Conservation (phyloP, 805 yeast genomes). For the Wickerhamomyces xylosicus region DNA sequence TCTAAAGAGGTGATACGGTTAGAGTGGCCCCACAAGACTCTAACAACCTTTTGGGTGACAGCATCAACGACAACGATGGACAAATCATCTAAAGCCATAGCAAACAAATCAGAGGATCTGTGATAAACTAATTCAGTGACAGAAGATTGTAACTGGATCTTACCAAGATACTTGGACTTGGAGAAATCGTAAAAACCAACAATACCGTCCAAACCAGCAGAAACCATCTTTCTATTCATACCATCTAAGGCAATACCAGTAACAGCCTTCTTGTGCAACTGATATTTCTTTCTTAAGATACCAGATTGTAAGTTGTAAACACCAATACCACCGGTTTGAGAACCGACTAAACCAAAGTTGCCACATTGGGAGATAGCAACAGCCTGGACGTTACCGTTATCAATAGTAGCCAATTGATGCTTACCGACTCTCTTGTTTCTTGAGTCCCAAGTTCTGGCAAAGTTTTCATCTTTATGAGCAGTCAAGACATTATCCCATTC, state of each 20-base stretch:
- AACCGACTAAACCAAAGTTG: slow-evolving; percentile 88
- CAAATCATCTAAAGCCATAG: slow-evolving; percentile 78
- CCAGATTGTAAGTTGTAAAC: slow-evolving; percentile 92
- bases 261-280: slow-evolving; percentile 65
- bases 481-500: slow-evolving; percentile 93
- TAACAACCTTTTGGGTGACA: slow-evolving; percentile 69
- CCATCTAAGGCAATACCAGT: slow-evolving; percentile 88
- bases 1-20: slow-evolving; percentile 82
- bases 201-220: slow-evolving; percentile 81
- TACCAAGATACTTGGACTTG: slow-evolving; percentile 55
- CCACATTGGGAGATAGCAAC: slow-evolving; percentile 89
- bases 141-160: slow-evolving; percentile 63
- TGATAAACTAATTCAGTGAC: slow-evolving; percentile 72
- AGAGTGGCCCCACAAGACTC: slow-evolving; percentile 83
- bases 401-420: slow-evolving; percentile 61
- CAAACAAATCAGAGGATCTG: slow-evolving; percentile 72
- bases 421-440: slow-evolving; percentile 72
- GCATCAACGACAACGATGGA: slow-evolving; percentile 77
- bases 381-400: slow-evolving; percentile 62
- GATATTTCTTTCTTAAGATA: slow-evolving; percentile 56
- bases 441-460: slow-evolving; percentile 89
- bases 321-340: slow-evolving; percentile 75
- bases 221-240: slow-evolving; percentile 79
- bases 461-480: slow-evolving; percentile 71
- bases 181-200: slow-evolving; percentile 83